phyloP scores from a whole-genome alignment of 495 filamentous ascomycete genomes.

The Lepidopterella palustris region DNA sequence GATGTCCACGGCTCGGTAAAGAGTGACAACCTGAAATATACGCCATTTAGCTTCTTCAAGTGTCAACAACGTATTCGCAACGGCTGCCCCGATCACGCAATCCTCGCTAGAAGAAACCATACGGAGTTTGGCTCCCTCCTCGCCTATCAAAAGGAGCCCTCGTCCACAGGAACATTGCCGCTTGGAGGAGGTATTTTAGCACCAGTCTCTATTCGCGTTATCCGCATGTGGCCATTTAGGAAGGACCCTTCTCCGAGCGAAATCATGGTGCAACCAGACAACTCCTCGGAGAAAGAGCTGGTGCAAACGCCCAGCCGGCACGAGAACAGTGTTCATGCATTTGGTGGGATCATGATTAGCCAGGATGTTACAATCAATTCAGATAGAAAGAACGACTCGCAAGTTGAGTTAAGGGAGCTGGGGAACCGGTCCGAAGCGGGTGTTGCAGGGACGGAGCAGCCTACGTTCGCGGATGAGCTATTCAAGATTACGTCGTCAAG shows the following conservation, averaged over 20 bases:
- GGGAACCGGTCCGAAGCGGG: slow-evolving; percentile 18
- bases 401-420: slow-evolving; percentile 28
- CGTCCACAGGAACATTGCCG: neutral
- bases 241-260: slow-evolving; percentile 5
- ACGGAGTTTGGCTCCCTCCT: slow-evolving; percentile 41
- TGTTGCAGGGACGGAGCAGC: slow-evolving; percentile 28
- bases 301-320: slow-evolving; percentile 34
- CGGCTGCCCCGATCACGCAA: slow-evolving; percentile 43
- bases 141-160: neutral
- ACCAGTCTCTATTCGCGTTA: neutral
- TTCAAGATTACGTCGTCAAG: slow-evolving; percentile 27
- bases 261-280: slow-evolving; percentile 35
- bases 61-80: slow-evolving; percentile 51
- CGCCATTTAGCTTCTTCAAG: slow-evolving; percentile 52
- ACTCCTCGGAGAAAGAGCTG: slow-evolving; percentile 42
- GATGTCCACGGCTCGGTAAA: slow-evolving; percentile 43
- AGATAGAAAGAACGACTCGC: too few species aligned
- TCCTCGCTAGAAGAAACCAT: slow-evolving; percentile 46
- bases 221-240: neutral
- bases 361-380: slow-evolving; percentile 36
- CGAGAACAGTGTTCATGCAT: slow-evolving; percentile 34
- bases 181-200: neutral
- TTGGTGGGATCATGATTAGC: slow-evolving; percentile 42
- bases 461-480: slow-evolving; percentile 36
- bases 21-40: slow-evolving; percentile 38